Conservation (phyloP, 2,329 filamentous ascomycete species). For the Aspergillus pseudoterreus region DNA sequence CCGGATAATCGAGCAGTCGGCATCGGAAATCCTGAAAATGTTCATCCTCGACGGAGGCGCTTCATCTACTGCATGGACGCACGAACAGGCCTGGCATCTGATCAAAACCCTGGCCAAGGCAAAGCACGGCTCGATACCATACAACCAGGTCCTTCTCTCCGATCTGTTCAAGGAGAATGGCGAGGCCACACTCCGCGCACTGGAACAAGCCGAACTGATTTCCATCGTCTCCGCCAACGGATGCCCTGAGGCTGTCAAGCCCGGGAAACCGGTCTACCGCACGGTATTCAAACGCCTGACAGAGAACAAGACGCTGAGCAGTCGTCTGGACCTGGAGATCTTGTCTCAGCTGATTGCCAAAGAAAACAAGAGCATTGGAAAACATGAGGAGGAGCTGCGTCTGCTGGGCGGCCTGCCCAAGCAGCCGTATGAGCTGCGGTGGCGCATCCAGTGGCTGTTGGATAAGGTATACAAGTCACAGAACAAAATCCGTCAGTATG, state of each 20-base stretch:
- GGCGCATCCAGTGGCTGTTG: slow-evolving; percentile 68
- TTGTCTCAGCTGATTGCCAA: slow-evolving; percentile 65
- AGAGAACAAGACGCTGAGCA: slow-evolving; percentile 67
- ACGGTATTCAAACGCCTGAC: slow-evolving; percentile 74
- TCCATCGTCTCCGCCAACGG: slow-evolving; percentile 69
- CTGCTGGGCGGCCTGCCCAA: slow-evolving; percentile 67
- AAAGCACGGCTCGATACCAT: slow-evolving; percentile 60
- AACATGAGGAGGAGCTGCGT: slow-evolving; percentile 72
- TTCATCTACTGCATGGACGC: slow-evolving; percentile 64
- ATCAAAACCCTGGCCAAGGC: slow-evolving; percentile 72
- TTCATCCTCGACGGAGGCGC: slow-evolving; percentile 67
- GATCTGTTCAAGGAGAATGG: slow-evolving; percentile 70
- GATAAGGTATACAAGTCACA: slow-evolving; percentile 71
- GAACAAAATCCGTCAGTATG: slow-evolving; percentile 67
- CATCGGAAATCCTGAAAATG: slow-evolving; percentile 89
- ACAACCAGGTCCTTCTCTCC: slow-evolving; percentile 79
- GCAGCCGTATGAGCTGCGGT: slow-evolving; percentile 64
- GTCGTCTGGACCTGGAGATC: slow-evolving; percentile 69
- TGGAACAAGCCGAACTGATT: slow-evolving; percentile 84
- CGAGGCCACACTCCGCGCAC: slow-evolving; percentile 71
- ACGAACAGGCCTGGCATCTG: slow-evolving; percentile 85
- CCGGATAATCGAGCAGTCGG: slow-evolving; percentile 85
- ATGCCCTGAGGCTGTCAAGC: slow-evolving; percentile 70
- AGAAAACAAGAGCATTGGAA: slow-evolving; percentile 71
- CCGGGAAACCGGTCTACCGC: slow-evolving; percentile 81